These are phyloP conservation scores for Barnettozyma vustinii DNA, from an alignment of 805 yeast species.

Conservation along the genomic window DNA sequence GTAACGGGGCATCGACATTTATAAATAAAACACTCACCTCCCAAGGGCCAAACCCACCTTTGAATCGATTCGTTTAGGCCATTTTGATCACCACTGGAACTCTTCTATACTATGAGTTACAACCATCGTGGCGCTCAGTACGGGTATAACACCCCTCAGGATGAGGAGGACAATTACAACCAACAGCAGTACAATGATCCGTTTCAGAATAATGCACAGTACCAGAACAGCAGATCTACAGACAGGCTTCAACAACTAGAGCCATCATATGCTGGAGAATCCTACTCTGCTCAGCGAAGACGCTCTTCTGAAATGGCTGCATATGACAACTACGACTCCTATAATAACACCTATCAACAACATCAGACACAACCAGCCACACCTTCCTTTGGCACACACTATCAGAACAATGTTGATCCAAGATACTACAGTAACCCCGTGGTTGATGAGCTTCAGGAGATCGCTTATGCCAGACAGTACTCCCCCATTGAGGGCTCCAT, in stretches of 20 bases:
- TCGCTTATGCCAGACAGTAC: slow-evolving; percentile 16
- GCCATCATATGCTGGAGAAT: slow-evolving; percentile 14
- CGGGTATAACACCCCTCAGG: slow-evolving; percentile 3
- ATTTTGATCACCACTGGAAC: neutral
- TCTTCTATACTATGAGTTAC: slow-evolving; percentile 11
- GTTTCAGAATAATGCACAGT: slow-evolving; percentile 3
- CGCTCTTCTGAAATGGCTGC: slow-evolving; percentile 10
- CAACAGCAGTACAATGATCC: slow-evolving; percentile 13
- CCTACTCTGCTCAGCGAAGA: slow-evolving; percentile 14
- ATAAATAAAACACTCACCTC: neutral
- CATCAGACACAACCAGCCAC: slow-evolving; percentile 3
- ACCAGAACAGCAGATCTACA: slow-evolving; percentile 12
- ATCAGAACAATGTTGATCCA: neutral
- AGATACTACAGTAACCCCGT: slow-evolving; percentile 10
- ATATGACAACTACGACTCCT: neutral
- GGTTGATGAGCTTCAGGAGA: neutral
- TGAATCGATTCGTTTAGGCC: neutral
- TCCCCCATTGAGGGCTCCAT: slow-evolving; percentile 21
- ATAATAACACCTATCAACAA: neutral
- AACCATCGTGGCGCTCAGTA: slow-evolving; percentile 6
- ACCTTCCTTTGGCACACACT: neutral
- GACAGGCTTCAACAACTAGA: slow-evolving; percentile 16
- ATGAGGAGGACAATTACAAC: slow-evolving; percentile 3
- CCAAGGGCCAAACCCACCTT: neutral
- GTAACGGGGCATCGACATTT: neutral